A percentile compares a stretch with the other conserved stretches of the same genome.
Conservation (phyloP, 371 early-diverging fungal species). For the Blakeslea trispora region DNA sequence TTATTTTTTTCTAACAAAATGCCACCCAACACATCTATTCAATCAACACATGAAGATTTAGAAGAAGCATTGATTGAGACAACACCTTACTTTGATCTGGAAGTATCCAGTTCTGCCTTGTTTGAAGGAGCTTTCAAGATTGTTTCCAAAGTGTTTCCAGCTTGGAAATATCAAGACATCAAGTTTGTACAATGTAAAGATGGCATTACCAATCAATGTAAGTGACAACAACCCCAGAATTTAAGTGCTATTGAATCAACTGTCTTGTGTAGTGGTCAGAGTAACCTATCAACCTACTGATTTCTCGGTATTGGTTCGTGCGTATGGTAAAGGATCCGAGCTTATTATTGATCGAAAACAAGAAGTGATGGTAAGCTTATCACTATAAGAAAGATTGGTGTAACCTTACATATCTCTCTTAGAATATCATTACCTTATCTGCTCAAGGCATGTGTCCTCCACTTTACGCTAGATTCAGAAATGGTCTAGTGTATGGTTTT, state of each 20-base stretch:
- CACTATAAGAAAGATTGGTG: conserved; percentile 1
- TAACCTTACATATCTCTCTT: conserved; percentile 16
- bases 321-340: conserved; percentile 87
- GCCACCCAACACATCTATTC: conserved; percentile 20
- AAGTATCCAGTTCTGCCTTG: conserved; percentile 55
- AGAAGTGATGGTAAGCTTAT: conserved; percentile 78
- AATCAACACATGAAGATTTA: conserved; percentile 4
- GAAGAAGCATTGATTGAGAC: conserved; percentile 35
- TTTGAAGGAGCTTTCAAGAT: conserved; percentile 69
- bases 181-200: conserved; percentile 79
- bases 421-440: conserved; percentile 84
- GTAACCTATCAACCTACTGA: conserved; percentile 66
- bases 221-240: conserved; percentile 25
- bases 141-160: conserved; percentile 66
- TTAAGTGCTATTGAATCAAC: no score
- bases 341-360: conserved; percentile 87
- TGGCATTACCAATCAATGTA: conserved; percentile 92
- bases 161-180: conserved; percentile 70
- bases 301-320: conserved; percentile 79
- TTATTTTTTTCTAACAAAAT: conserved; percentile 1
- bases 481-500: conserved; percentile 92
- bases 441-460: conserved; percentile 74
- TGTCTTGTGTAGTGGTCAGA: conserved; percentile 65
- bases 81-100: conserved; percentile 57
- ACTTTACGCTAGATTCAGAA: conserved; percentile 84